Evolutionary conservation across 2,329 filamentous ascomycete genomes (phyloP), one percentile per base, ranked within the genome.

Genomic region (Acephala macrosclerotiorum): DNA sequence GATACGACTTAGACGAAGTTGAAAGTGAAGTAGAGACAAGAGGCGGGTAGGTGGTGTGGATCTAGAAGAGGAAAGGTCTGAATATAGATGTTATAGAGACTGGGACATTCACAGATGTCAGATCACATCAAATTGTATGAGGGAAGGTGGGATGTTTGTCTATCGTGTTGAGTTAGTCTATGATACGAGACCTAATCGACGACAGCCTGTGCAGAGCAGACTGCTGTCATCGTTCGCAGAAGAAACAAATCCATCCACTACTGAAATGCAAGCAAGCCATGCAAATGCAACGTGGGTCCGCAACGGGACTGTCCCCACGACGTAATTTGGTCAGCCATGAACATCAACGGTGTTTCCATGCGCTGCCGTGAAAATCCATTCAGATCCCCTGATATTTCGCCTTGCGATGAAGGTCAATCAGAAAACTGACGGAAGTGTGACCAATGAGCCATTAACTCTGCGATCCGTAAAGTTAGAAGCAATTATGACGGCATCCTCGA

Each of bases 401-500:
- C 59, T 53, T 61, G n/a, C 59, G 42, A 61, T n/a, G 18, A 42
- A 35, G 36, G 25, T 22, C 42, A 36, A 55, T 63, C 62, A 59
- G 49, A 58, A 63, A 7, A 60, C 61, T 35, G 36, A n/a, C 26
- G 58, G 64, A 33, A 49, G 49, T 29, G 12, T 35, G 61, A 68
- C 60, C 60, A 64, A 40, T 26, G 51, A 66, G 58, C 20, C 20
- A 53, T 38, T 33, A 58, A 67, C 58, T 65, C 47, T 64, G 65
- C 67, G 65, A 53, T 65, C 67, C 25, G 49, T 18, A 53, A 53
- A 29, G 49, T 53, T 25, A 70, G 67, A 71, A 69, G 64, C 69
- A 74, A 78, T 81, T 80, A 80, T 72, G 76, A 79, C 78, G 77
- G 76, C 78, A 78, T 76, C 72, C 75, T 77, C 75, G 78, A 77